A percentile compares a stretch with the other conserved stretches of the same genome.
Conservation (phyloP, 208 protist genomes). For the Trypanosoma conorhini region DNA sequence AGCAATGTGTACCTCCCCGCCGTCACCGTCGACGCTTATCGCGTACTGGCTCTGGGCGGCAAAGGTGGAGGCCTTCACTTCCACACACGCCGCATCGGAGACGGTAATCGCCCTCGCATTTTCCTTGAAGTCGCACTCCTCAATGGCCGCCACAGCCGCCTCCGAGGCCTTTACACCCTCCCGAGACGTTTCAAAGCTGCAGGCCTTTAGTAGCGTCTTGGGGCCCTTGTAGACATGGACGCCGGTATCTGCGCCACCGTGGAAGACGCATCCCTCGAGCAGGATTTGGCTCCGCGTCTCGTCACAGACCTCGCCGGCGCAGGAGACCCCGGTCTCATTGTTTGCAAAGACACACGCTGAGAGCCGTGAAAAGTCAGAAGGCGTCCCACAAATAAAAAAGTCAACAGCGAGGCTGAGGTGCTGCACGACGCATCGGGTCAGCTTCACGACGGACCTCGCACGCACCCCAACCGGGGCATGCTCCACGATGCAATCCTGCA, state of each 20-base stretch:
- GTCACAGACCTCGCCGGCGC: background rate
- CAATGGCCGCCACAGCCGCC: constrained; percentile 3
- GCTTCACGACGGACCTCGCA: constrained; percentile 10
- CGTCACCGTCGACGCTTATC: constrained; percentile 11
- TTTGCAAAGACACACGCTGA: constrained; percentile 13
- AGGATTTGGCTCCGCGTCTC: background rate
- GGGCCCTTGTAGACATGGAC: constrained; percentile 6
- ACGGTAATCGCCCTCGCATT: constrained; percentile 19
- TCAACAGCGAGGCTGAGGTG: constrained; percentile 11
- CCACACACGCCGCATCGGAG: background rate
- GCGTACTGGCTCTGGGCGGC: constrained; percentile 1
- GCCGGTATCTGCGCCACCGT: constrained; percentile 1
- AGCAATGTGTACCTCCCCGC: constrained; percentile 12
- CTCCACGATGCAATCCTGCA: constrained; percentile 25
- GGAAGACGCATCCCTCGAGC: constrained; percentile 22
- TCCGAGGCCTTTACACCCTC: constrained; percentile 11
- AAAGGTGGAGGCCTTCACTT: constrained; percentile 23
- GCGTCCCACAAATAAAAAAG: background rate
- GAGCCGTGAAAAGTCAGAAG: background rate
- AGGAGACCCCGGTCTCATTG: constrained; percentile 24
- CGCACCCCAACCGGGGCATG: constrained; percentile 15
- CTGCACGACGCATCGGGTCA: constrained; percentile 20
- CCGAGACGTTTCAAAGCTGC: constrained; percentile 18
- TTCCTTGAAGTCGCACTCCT: constrained; percentile 15
- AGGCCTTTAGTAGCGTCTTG: background rate